Base-by-base conservation (phyloP, 805 yeast species). In the Brettanomyces anomalus region DNA sequence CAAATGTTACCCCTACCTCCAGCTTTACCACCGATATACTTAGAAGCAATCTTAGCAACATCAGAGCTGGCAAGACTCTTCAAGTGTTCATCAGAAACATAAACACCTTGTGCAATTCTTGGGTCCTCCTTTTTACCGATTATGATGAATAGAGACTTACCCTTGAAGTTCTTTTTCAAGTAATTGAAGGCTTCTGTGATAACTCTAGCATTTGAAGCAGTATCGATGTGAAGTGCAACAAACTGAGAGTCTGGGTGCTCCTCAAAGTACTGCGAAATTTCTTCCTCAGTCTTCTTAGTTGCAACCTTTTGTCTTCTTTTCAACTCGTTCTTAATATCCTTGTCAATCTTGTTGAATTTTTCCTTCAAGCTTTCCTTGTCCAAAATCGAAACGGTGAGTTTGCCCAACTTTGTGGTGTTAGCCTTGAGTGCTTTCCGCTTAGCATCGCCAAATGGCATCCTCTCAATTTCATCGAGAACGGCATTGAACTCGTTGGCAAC, bases 1-100 rank as follows among this genome's bases (percentile, higher is more conserved):
- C 87, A 86, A 43, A 89, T 80, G 51, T 87, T 85, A 49, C 96
- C 97, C 67, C 87, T 93, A 64, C 99, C 99, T 68, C 99, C 99
- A 45, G 96, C 94, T 64, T 84, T 87, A 65, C 99, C 99, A 51
- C 98, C 99, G 53, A 93, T 78, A 54, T 72, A 69, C 32, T 69
- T 65, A 37, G 89, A 70, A 36, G 85, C 97, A 44, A 74, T 67
- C 42, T 72, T 65, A 28, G 94, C 94, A 52, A 88, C 72, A 24
- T 77, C 88, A 45, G 81, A 73, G 42, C 94, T 89, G 49, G 81
- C 74, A 17, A 87, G 71, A 58, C 79, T 74, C 37, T 70, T 70
- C 50, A 81, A 66, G 33, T 88, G 85, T 35, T 65, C 79, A 48
- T 84, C 79, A 2, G 90, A 77, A 40, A 93, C 71, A 66, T 80